Evolutionary conservation across 305 asterid species (phyloP).

Genomic region (Stenogyne calaminthoides): DNA sequence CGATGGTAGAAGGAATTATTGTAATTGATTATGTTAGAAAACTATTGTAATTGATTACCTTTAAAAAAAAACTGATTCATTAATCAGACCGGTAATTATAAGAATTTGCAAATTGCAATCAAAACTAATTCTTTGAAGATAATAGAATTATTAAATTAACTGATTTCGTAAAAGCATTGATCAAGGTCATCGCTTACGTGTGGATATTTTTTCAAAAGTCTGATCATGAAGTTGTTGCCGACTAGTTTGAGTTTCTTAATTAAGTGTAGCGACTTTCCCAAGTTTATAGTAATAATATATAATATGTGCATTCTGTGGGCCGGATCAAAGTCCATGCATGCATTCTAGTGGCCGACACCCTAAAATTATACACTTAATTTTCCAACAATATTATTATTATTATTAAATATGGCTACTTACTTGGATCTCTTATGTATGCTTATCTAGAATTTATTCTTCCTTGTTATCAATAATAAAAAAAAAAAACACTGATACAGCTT

Average conservation of each 20-base stretch:
- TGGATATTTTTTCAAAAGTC: constrained; percentile 17
- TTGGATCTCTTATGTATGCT: too few species aligned
- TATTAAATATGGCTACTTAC: constrained; percentile 21
- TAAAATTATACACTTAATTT: neutral
- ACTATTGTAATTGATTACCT: too few species aligned
- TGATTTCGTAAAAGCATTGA: neutral
- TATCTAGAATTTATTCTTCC: too few species aligned
- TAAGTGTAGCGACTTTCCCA: neutral
- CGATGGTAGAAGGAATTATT: too few species aligned
- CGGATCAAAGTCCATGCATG: constrained; percentile 26
- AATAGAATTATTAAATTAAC: neutral
- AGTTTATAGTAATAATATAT: neutral
- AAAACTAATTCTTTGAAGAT: neutral
- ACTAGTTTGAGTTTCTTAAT: constrained; percentile 19
- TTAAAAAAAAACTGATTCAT: too few species aligned
- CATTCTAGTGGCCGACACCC: constrained; percentile 34
- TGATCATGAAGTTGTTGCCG: constrained; percentile 31
- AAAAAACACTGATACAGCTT: too few species aligned
- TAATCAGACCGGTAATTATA: neutral
- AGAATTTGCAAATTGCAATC: neutral
- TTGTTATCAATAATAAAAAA: too few species aligned
- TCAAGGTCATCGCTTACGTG: constrained; percentile 27
- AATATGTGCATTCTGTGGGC: neutral
- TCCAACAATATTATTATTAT: constrained; percentile 12
- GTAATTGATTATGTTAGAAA: too few species aligned